Percentiles rank a stretch among this genome's conserved stretches.
These are phyloP conservation scores for Coemansia sp. DNA, from an alignment of 192 early-diverging fungal genomes.

Conservation along the genomic window DNA sequence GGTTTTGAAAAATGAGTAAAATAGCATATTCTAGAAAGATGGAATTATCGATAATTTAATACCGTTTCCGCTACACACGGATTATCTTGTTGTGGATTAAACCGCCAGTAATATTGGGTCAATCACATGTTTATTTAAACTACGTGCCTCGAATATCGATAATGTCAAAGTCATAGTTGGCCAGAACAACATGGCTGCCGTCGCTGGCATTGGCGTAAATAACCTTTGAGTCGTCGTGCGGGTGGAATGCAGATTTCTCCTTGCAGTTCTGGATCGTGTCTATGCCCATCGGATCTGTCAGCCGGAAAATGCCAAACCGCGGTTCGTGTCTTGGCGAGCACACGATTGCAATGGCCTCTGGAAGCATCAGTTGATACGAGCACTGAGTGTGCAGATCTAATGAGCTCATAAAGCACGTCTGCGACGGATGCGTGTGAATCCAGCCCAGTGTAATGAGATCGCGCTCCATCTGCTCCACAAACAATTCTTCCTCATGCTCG, in stretches of 20 bases:
- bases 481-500: slow-evolving; percentile 80
- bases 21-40: slow-evolving; percentile 64
- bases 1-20: slow-evolving; percentile 99
- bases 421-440: slow-evolving; percentile 93
- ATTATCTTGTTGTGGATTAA: too few relatives aligned
- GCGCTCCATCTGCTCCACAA: slow-evolving; percentile 70
- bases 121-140: not conserved
- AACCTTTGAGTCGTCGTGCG: slow-evolving; percentile 57
- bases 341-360: slow-evolving; percentile 92
- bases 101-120: slow-evolving; percentile 1
- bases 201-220: slow-evolving; percentile 46
- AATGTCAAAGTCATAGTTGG: slow-evolving; percentile 53
- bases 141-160: slow-evolving; percentile 38
- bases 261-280: slow-evolving; percentile 72
- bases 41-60: not conserved
- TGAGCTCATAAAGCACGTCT: slow-evolving; percentile 92
- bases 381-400: slow-evolving; percentile 91
- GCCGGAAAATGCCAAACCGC: slow-evolving; percentile 77
- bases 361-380: slow-evolving; percentile 86
- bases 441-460: slow-evolving; percentile 85
- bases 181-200: slow-evolving; percentile 43
- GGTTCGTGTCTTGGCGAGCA: slow-evolving; percentile 71
- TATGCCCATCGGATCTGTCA: slow-evolving; percentile 86
- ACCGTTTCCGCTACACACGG: too few relatives aligned
- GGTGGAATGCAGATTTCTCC: slow-evolving; percentile 74